A percentile compares a stretch with the other conserved stretches of the same genome.
phyloP scores from a whole-genome alignment of 139 green algal genomes.

The Chloropicon primus region DNA sequence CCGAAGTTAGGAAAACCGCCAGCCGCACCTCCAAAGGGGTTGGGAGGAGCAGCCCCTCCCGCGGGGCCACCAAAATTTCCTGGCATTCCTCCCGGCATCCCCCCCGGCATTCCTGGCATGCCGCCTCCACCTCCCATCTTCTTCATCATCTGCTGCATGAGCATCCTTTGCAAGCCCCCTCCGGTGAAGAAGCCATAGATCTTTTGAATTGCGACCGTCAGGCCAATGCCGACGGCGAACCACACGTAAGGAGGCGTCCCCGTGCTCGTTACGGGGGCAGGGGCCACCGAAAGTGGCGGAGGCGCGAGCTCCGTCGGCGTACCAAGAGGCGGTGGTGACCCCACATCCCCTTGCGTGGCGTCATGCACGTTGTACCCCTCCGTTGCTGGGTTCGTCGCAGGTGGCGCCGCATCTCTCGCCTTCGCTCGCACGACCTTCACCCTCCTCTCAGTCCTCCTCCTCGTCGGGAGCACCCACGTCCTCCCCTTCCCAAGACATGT shows the following conservation, averaged over 20 bases:
- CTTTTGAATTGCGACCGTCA: background rate
- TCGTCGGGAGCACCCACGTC: background rate
- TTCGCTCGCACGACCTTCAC: background rate
- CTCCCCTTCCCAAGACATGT: background rate
- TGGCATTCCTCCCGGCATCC: background rate
- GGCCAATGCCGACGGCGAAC: background rate
- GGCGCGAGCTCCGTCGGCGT: background rate
- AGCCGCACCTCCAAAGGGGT: background rate
- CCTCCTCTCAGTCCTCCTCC: background rate
- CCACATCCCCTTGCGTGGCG: background rate
- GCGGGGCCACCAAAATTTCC: background rate
- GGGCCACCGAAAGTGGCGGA: background rate
- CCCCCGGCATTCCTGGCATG: background rate
- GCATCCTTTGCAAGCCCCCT: background rate
- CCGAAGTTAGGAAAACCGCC: background rate
- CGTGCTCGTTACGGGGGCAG: background rate
- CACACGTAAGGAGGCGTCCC: background rate
- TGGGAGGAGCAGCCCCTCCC: background rate
- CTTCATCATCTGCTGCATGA: constrained; percentile 5
- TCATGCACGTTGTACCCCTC: background rate
- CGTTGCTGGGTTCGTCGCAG: background rate
- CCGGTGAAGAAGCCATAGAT: background rate
- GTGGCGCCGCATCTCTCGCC: background rate
- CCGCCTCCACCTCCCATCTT: background rate
- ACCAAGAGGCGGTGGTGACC: background rate